Evolutionary conservation across 306 rosid genomes (phyloP).

Genomic region (Lathyrus sativus): DNA sequence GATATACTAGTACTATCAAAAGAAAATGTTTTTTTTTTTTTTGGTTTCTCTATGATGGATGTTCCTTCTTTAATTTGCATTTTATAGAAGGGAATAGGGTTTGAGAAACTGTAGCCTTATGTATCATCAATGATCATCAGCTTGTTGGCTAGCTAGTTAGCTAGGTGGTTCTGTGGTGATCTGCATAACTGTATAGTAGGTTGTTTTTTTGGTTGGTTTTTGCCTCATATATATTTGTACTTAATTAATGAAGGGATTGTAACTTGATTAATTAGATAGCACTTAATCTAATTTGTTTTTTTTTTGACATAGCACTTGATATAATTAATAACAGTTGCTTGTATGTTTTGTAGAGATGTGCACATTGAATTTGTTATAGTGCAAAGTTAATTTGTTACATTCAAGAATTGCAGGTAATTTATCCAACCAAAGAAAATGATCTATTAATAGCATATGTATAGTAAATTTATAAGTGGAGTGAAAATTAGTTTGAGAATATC

Average conservation of each 20-base stretch:
- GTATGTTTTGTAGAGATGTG: constrained; percentile 4
- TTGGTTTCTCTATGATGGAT: constrained; percentile 14
- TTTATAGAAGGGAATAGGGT: constrained; percentile 44
- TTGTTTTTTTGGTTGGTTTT: constrained; percentile 19
- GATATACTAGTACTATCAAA: constrained; percentile 29
- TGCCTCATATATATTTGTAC: constrained; percentile 31
- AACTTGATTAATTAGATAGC: constrained; percentile 39
- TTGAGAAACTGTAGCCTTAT: constrained; percentile 37
- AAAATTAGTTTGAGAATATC: no score
- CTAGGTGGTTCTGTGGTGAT: constrained; percentile 32
- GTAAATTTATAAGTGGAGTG: no score
- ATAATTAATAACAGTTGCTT: constrained; percentile 38
- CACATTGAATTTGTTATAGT: background rate
- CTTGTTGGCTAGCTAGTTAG: constrained; percentile 28
- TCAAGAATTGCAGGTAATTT: no score
- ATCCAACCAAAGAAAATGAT: no score
- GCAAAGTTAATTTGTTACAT: no score
- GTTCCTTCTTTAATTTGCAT: constrained; percentile 34
- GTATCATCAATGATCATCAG: constrained; percentile 24
- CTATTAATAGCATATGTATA: no score
- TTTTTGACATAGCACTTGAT: constrained; percentile 32
- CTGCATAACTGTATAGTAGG: constrained; percentile 69
- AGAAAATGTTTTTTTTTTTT: constrained; percentile 17
- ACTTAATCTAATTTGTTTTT: constrained; percentile 34
- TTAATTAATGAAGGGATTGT: constrained; percentile 38